Conservation (phyloP, 352 stramenopile species). For the Aphanomyces euteiches region DNA sequence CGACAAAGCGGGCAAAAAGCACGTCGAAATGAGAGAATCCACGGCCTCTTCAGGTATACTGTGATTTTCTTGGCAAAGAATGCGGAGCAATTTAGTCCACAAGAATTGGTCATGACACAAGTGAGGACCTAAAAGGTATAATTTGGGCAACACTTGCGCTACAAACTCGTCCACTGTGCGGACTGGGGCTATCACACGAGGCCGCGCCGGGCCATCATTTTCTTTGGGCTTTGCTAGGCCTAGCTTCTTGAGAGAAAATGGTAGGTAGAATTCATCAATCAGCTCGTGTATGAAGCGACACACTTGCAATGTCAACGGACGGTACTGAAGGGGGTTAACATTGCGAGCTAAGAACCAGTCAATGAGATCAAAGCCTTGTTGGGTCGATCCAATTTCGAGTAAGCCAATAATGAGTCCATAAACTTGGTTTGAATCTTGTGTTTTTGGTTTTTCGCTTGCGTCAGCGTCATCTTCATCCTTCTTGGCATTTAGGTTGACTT, state of each 20-base stretch:
- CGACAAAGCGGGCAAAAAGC: slow-evolving; percentile 71
- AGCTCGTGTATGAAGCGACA: slow-evolving; percentile 66
- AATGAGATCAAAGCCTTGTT: slow-evolving; percentile 75
- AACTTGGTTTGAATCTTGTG: slow-evolving; percentile 60
- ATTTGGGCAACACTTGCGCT: slow-evolving; percentile 47
- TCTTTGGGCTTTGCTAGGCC: slow-evolving; percentile 31
- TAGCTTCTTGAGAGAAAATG: slow-evolving; percentile 54
- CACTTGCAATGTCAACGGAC: slow-evolving; percentile 57
- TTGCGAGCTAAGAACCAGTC: slow-evolving; percentile 64
- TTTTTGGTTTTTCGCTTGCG: not conserved
- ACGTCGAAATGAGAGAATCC: slow-evolving; percentile 48
- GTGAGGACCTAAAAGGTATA: slow-evolving; percentile 61
- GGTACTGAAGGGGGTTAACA: slow-evolving; percentile 63
- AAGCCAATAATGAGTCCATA: slow-evolving; percentile 78
- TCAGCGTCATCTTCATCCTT: slow-evolving; percentile 33
- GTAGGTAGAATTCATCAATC: slow-evolving; percentile 51
- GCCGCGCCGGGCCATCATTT: not conserved
- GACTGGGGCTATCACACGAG: slow-evolving; percentile 40
- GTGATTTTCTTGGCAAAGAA: slow-evolving; percentile 40
- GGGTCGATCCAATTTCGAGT: slow-evolving; percentile 62
- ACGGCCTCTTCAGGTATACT: slow-evolving; percentile 40
- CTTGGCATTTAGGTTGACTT: slow-evolving; percentile 66
- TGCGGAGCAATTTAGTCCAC: slow-evolving; percentile 68
- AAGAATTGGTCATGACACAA: slow-evolving; percentile 67
- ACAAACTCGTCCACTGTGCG: slow-evolving; percentile 46